Base-by-base conservation (phyloP, 495 filamentous ascomycete species). In the Penicillium turbatum region DNA sequence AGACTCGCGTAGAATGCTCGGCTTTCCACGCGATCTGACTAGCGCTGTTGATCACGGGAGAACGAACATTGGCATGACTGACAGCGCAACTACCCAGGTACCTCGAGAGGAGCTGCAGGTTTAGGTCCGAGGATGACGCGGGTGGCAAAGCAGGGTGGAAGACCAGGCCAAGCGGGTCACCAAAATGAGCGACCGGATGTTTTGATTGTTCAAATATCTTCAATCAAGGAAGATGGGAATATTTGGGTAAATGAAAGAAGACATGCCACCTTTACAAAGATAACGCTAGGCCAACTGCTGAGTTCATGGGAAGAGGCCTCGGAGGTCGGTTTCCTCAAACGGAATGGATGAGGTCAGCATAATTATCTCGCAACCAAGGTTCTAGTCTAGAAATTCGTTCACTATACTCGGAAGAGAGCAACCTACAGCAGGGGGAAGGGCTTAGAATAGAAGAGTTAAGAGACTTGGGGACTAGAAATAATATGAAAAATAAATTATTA, bases 101-200 rank as follows among this genome's bases (percentile, higher is more conserved):
- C 61, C 51, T 48, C 48, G 49, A 39, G 38, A 37, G 44, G 29
- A 42, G 53, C 48, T 60, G 37, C 39, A 55, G 43, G 56, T 48
- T n/a, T 17, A 56, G 53, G 35, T 44, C 21, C 48, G 31, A 11
- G 48, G 42, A 65, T 62, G 62, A 67, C 62, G 62, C 57, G 56
- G 51, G 58, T 64, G 64, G 64, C 64, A 55, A 65, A 34, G 31
- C 39, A 51, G 44, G 13, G 55, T 55, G 53, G 53, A 62, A 60
- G 56, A 57, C 57, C 32, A 57, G 44, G 54, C 35, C 35, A n/a
- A 34, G 35, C 16, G 19, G 16, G 11, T 15, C 34, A 15, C 8
- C 19, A 32, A 30, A 49, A 19, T 48, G 51, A 45, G 46, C 24
- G 40, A 32, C 16, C 9, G 15, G 31, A n/a, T 24, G 19, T 42